Base-by-base conservation (phyloP, 2,329 filamentous ascomycete genomes). In the Pestalotiopsis sp. region DNA sequence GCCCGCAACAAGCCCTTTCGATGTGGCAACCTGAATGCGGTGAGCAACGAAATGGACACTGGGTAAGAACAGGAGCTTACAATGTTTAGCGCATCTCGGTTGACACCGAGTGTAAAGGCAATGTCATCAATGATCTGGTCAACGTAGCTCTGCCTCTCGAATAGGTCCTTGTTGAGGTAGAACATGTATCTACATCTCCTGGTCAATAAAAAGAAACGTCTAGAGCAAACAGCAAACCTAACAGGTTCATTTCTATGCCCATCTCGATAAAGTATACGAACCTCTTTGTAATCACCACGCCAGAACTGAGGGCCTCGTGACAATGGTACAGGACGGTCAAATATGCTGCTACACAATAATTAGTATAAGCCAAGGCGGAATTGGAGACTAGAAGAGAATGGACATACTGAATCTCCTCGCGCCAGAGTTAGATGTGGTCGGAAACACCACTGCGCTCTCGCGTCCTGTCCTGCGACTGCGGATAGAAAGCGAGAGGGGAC, bases 121-220 rank as follows among this genome's bases (percentile, higher is more conserved):
- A 97, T 80, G 71, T 93, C 90, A 74, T 96, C 92, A 0, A 96
- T 87, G 60, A 93, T 88, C 38, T 85, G 84, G 76, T 96, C 91
- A 0, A 96, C 92, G 14, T 88, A 83, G 17, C 79, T 76, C 76
- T 96, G 93, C 64, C 84, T 90, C 23, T 85, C 84, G 74, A 96
- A 97, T 0, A 97, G 81, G 11, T 89, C 86, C 4, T 91, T 88
- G 72, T 94, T 87, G 73, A 93, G 89, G 76, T 97, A 97, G 78
- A 91, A 97, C 3, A 97, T 90, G 74, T 93, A 92, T 70, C 93
- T 95, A 69, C n/a, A 3, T 36, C 1, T 20, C 4, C 39, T 75
- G 6, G 39, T 39, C 39, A 41, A 7, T 49, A 23, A 65, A 13
- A 41, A 3, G n/a, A 14, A 39, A 25, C 27, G 45, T 31, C 62